phyloP scores from a whole-genome alignment of 2,329 filamentous ascomycete genomes.

The Paracoccidioides brasiliensis region DNA sequence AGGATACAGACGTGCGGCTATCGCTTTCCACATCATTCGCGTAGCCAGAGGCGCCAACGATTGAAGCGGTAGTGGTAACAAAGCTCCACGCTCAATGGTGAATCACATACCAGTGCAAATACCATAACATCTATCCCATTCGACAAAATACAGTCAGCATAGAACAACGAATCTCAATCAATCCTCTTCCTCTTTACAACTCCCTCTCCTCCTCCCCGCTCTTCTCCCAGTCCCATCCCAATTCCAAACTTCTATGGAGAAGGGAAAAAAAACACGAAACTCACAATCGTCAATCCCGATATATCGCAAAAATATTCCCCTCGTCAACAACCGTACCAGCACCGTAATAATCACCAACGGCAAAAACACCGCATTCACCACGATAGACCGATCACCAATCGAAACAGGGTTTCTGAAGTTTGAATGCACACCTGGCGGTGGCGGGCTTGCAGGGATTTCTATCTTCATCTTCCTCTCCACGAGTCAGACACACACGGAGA shows the following conservation, averaged over 20 bases:
- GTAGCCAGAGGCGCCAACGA: not conserved
- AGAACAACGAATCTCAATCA: constrained; percentile 10
- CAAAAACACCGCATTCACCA: constrained; percentile 19
- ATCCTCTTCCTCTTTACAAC: constrained; percentile 16
- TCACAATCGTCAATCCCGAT: constrained; percentile 19
- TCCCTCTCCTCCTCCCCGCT: constrained; percentile 7
- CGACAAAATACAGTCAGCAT: not conserved
- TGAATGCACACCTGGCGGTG: constrained; percentile 15
- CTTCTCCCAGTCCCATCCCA: too few species aligned
- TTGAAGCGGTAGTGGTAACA: not conserved
- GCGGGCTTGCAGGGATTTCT: constrained; percentile 14
- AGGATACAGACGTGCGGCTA: not conserved
- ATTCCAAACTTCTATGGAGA: not conserved
- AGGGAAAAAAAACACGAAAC: constrained; percentile 3
- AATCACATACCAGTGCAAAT: not conserved
- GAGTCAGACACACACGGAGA: too few species aligned
- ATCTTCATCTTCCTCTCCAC: not conserved
- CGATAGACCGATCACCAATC: constrained; percentile 14
- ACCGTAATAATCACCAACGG: constrained; percentile 14
- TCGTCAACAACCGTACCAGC: constrained; percentile 16
- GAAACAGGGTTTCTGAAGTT: constrained; percentile 19
- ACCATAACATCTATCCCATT: not conserved
- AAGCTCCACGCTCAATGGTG: not conserved
- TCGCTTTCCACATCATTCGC: not conserved
- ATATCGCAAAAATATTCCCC: constrained; percentile 16